Percentiles rank a stretch among this genome's conserved stretches.
Evolutionary conservation across 495 filamentous ascomycete genomes (phyloP).

Genomic region (Aspergillus hancockii): DNA sequence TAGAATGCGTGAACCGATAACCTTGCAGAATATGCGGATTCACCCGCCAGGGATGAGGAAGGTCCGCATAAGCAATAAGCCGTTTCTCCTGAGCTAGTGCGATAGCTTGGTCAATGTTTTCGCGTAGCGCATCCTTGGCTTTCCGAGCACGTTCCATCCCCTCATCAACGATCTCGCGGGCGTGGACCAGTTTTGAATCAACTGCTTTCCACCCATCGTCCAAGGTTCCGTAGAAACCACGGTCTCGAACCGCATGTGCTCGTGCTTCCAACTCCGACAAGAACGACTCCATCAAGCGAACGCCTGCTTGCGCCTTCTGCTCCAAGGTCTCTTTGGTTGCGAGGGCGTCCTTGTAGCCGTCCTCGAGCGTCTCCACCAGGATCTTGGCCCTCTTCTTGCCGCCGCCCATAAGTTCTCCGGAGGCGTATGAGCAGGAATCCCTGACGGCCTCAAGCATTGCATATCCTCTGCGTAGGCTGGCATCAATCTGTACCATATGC

Average conservation of each 20-base stretch:
- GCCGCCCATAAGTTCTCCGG: conserved; percentile 84
- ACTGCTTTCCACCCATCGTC: conserved; percentile 71
- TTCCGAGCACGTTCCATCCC: conserved; percentile 76
- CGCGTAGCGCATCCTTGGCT: conserved; percentile 73
- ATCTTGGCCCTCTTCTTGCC: conserved; percentile 81
- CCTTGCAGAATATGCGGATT: conserved; percentile 91
- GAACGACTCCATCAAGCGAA: conserved; percentile 82
- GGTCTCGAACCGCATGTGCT: conserved; percentile 72
- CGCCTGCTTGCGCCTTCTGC: conserved; percentile 84
- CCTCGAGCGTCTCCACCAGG: conserved; percentile 92
- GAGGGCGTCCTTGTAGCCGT: conserved; percentile 84
- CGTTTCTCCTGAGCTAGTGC: conserved; percentile 76
- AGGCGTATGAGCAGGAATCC: conserved; percentile 85
- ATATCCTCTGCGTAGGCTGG: conserved; percentile 79
- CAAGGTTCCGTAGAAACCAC: conserved; percentile 56
- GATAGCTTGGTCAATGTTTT: conserved; percentile 80
- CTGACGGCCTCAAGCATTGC: conserved; percentile 83
- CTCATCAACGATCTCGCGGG: conserved; percentile 78
- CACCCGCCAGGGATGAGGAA: conserved; percentile 89
- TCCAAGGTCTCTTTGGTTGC: conserved; percentile 82
- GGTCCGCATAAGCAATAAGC: conserved; percentile 82
- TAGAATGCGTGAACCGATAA: conserved; percentile 90
- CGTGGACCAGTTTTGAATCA: conserved; percentile 74
- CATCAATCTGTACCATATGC: conserved; percentile 76
- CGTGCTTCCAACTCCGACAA: conserved; percentile 79